Conservation (phyloP, 768 basidiomycete genomes). For the Tulasnella sp. region DNA sequence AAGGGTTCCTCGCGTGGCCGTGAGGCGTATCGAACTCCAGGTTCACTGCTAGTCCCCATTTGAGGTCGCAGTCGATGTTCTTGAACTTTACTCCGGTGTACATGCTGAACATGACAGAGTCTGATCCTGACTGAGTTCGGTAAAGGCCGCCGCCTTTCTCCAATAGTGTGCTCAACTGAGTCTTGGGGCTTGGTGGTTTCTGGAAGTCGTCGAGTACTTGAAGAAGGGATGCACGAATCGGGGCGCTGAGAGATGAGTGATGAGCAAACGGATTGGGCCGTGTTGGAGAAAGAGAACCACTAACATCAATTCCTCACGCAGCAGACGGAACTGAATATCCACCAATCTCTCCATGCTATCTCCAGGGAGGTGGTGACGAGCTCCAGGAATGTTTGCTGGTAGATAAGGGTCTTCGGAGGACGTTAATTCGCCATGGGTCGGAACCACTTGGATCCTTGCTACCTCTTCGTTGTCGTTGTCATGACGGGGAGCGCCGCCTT, state of each 20-base stretch:
- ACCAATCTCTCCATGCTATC: slow-evolving; percentile 67
- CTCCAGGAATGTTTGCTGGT: slow-evolving; percentile 61
- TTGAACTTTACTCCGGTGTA: slow-evolving; percentile 37
- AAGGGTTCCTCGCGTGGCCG: slow-evolving; percentile 53
- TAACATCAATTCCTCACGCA: slow-evolving; percentile 75
- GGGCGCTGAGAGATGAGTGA: slow-evolving; percentile 48
- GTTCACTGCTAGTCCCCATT: slow-evolving; percentile 55
- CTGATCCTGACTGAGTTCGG: slow-evolving; percentile 20
- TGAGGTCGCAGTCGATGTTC: slow-evolving; percentile 34
- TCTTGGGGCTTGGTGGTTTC: slow-evolving; percentile 16
- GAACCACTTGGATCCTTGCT: slow-evolving; percentile 62
- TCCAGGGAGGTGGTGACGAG: slow-evolving; percentile 62
- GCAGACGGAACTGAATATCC: slow-evolving; percentile 74
- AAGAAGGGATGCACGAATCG: slow-evolving; percentile 56
- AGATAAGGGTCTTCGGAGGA: slow-evolving; percentile 57
- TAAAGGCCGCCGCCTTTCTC: slow-evolving; percentile 40
- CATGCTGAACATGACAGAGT: slow-evolving; percentile 39
- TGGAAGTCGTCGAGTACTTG: slow-evolving; percentile 54
- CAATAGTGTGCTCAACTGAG: slow-evolving; percentile 33
- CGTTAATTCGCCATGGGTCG: slow-evolving; percentile 68
- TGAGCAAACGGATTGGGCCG: neutral
- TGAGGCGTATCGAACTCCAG: slow-evolving; percentile 59
- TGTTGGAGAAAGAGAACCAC: slow-evolving; percentile 10
- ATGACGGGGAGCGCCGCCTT: slow-evolving; percentile 58
- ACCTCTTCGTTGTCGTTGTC: slow-evolving; percentile 69